These are phyloP conservation scores for Arabidopsis thaliana DNA, from an alignment of 345 rosid genomes.

Conservation along the genomic window DNA sequence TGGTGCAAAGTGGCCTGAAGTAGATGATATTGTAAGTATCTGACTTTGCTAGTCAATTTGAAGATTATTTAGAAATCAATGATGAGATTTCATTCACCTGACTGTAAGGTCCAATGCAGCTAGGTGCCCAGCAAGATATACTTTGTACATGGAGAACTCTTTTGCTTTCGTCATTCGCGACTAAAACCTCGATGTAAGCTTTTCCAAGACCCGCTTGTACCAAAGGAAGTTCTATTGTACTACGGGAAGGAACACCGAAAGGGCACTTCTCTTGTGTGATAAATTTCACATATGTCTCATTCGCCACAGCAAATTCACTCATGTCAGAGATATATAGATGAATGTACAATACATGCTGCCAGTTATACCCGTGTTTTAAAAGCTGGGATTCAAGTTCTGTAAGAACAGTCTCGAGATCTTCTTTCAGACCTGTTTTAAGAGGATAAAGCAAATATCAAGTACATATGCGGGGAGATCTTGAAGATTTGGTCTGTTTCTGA, in stretches of 20 bases:
- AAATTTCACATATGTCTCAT: conserved; percentile 82
- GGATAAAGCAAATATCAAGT: conserved; percentile 3
- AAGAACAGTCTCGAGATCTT: conserved; percentile 70
- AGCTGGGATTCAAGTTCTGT: conserved; percentile 68
- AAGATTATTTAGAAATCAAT: neutral
- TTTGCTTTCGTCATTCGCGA: conserved; percentile 70
- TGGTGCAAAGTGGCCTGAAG: conserved; percentile 88
- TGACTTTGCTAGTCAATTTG: conserved; percentile 16
- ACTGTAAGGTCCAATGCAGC: conserved; percentile 99
- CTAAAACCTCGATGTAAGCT: conserved; percentile 84
- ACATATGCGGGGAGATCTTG: neutral
- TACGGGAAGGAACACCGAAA: conserved; percentile 97
- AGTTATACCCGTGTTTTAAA: conserved; percentile 56
- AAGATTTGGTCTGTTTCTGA: conserved; percentile 11
- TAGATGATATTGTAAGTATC: conserved; percentile 1
- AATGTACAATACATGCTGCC: conserved; percentile 86
- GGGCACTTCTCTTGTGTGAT: conserved; percentile 91
- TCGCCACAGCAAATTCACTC: conserved; percentile 77
- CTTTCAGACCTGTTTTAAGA: conserved; percentile 61
- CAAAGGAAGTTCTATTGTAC: conserved; percentile 91
- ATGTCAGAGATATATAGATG: conserved; percentile 92
- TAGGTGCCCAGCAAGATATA: conserved; percentile 98
- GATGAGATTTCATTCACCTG: conserved; percentile 56
- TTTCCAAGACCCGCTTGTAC: conserved; percentile 70
- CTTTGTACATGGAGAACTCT: conserved; percentile 96